Percentiles rank a stretch among this genome's conserved stretches.
phyloP scores from a whole-genome alignment of 2,329 filamentous ascomycete species.

The Dothideomycetes sp. region DNA sequence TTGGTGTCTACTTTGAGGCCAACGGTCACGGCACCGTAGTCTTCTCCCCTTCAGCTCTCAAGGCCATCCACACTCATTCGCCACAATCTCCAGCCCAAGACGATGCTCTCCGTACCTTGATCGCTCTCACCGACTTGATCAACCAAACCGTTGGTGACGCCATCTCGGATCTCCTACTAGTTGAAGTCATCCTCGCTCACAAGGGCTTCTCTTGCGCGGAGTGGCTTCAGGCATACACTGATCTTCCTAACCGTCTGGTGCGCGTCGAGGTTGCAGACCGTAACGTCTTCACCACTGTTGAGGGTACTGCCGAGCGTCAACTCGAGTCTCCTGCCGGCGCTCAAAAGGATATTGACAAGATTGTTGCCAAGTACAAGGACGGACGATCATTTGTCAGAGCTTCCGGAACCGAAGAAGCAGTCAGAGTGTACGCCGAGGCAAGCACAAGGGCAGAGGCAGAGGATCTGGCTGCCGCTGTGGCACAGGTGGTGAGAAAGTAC shows the following conservation, averaged over 20 bases:
- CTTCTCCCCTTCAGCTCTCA: conserved; percentile 77
- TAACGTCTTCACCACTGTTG: conserved; percentile 80
- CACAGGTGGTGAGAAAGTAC: conserved; percentile 14
- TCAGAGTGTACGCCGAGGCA: conserved; percentile 92
- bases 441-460: conserved; percentile 15
- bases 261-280: conserved; percentile 84
- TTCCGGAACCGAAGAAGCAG: conserved; percentile 90
- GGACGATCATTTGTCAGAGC: conserved; percentile 86
- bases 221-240: conserved; percentile 87
- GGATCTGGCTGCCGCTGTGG: conserved; percentile 15
- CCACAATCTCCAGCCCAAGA: conserved; percentile 89
- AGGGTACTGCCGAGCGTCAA: conserved; percentile 68
- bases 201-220: conserved; percentile 84
- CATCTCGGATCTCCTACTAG: conserved; percentile 88
- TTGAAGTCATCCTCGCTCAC: conserved; percentile 92
- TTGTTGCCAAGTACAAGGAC: conserved; percentile 83
- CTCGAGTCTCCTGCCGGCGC: conserved; percentile 69
- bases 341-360: conserved; percentile 76
- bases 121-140: conserved; percentile 79
- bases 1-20: conserved; percentile 97
- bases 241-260: conserved; percentile 90
- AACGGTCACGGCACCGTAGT: conserved; percentile 96
- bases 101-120: conserved; percentile 75
- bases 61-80: conserved; percentile 66
- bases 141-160: conserved; percentile 98